Conservation (phyloP, 805 yeast species). For the Blastobotrys parvus region DNA sequence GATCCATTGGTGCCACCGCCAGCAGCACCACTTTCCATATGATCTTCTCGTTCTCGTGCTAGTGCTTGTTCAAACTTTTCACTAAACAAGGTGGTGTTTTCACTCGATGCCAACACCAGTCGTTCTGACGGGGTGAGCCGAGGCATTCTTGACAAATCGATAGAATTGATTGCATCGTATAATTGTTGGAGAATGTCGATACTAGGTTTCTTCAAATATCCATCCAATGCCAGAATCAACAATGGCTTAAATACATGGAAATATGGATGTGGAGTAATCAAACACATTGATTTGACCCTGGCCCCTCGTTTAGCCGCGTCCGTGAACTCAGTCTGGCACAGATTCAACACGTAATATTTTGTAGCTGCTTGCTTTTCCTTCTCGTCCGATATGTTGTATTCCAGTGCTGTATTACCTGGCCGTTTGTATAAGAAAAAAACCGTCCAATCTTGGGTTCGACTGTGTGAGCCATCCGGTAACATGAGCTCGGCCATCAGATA, state of each 20-base stretch:
- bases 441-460: conserved; percentile 48
- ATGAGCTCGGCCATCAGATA: conserved; percentile 43
- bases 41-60: neutral
- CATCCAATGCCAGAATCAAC: conserved; percentile 44
- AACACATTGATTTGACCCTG: conserved; percentile 47
- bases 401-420: conserved; percentile 9
- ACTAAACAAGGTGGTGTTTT: conserved; percentile 19
- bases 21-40: neutral
- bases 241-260: conserved; percentile 54
- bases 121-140: conserved; percentile 20
- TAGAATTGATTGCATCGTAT: conserved; percentile 23
- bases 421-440: conserved; percentile 35
- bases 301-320: conserved; percentile 46
- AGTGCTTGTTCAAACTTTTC: conserved; percentile 19
- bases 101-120: conserved; percentile 20
- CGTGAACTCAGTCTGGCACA: conserved; percentile 43
- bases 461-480: conserved; percentile 54
- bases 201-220: conserved; percentile 31
- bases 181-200: conserved; percentile 19
- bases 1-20: neutral
- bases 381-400: conserved; percentile 25
- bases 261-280: conserved; percentile 45
- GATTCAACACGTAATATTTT: conserved; percentile 47
- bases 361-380: conserved; percentile 29
- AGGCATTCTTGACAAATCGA: conserved; percentile 26